These are phyloP conservation scores for Piper longum DNA, from an alignment of 164 flowering plant genomes.

Conservation along the genomic window DNA sequence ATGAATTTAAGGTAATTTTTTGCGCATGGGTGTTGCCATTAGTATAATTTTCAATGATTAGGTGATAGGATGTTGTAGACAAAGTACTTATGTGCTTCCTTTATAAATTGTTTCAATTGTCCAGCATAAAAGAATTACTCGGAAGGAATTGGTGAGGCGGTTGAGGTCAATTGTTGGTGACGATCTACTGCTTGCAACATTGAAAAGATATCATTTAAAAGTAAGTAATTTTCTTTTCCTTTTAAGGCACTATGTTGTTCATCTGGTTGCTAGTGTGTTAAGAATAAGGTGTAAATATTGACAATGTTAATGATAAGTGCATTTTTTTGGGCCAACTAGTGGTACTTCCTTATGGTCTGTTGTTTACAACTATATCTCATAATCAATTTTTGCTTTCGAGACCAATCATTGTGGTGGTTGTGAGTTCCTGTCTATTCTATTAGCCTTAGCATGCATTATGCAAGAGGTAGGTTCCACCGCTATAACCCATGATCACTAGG, in stretches of 20 bases:
- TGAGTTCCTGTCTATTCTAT: too few species aligned
- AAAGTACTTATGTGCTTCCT: not conserved
- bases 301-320: too few species aligned
- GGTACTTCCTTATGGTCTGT: too few species aligned
- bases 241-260: not conserved
- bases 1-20: conserved; percentile 8
- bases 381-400: too few species aligned
- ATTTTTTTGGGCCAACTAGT: too few species aligned
- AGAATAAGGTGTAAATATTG: too few species aligned
- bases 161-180: conserved; percentile 22
- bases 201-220: conserved; percentile 8
- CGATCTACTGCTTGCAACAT: conserved; percentile 9
- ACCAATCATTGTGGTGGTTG: too few species aligned
- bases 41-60: conserved; percentile 4
- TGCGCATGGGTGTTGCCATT: not conserved
- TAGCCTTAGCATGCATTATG: too few species aligned
- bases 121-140: conserved; percentile 11
- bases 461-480: too few species aligned
- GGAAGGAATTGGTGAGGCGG: conserved; percentile 16
- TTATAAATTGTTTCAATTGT: not conserved
- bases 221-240: not conserved
- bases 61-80: not conserved
- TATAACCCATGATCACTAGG: too few species aligned
- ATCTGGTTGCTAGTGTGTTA: not conserved
- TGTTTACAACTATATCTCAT: too few species aligned